Evolutionary conservation across 345 rosid species (phyloP).

Genomic region (Euphorbia peplus): DNA sequence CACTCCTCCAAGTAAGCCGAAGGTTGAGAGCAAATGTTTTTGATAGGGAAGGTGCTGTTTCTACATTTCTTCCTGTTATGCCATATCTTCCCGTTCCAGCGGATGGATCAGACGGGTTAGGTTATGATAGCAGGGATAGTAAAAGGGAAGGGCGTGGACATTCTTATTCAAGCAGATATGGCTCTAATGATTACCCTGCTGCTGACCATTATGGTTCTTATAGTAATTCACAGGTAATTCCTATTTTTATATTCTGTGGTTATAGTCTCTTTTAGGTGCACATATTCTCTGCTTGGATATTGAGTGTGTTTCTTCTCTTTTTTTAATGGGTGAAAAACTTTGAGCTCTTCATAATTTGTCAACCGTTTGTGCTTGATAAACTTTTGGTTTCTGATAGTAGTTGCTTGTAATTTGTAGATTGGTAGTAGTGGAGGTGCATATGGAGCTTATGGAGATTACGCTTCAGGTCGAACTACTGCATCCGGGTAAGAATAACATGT

Average conservation of each 20-base stretch:
- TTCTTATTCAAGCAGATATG: conserved; percentile 71
- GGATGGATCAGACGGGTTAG: conserved; percentile 49
- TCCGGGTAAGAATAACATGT: conserved; percentile 67
- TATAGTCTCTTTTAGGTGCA: not conserved
- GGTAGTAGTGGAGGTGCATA: conserved; percentile 68
- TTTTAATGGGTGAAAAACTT: not conserved
- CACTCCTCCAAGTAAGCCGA: conserved; percentile 73
- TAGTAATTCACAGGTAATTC: conserved; percentile 64
- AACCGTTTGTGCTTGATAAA: not conserved
- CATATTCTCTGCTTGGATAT: not conserved
- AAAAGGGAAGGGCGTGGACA: conserved; percentile 72
- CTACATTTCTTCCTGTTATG: conserved; percentile 77
- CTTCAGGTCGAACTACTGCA: conserved; percentile 66
- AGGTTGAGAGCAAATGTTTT: conserved; percentile 84
- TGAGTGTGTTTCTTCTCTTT: not conserved
- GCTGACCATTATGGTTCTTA: conserved; percentile 69
- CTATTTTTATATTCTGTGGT: not conserved
- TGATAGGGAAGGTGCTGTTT: conserved; percentile 80
- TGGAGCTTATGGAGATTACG: conserved; percentile 83
- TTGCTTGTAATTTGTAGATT: conserved; percentile 40
- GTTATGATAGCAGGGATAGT: conserved; percentile 69
- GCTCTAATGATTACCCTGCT: conserved; percentile 53
- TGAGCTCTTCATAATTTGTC: not conserved
- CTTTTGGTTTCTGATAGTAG: conserved; percentile 9
- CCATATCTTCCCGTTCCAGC: conserved; percentile 82